Evolutionary conservation across 441 rosid genomes (phyloP), one percentile per base, ranked within the genome.

Genomic region (Corymbia calophylla): DNA sequence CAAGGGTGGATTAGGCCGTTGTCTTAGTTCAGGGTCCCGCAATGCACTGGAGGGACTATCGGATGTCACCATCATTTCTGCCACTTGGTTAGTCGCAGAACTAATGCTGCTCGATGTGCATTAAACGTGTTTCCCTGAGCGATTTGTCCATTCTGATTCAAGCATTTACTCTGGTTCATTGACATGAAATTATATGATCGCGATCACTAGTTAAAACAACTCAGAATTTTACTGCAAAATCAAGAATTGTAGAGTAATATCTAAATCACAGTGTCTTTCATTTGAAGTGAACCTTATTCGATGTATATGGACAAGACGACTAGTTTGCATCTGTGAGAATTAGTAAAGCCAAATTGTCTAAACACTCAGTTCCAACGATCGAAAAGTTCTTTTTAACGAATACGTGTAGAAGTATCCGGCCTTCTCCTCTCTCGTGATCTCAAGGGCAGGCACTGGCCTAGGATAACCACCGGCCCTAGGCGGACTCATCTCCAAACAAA

Each of bases 371-470:
- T 0, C 48, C 4, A 1, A 70, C 14, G 18, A 1, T 19, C 7
- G 4, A 17, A 66, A 17, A 32, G 23, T 0, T 17, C 44, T 2
- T 66, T 29, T 31, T 8, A 16, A 31, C 21, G 3, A 31, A 31
- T 17, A 66, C 0, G 11, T 17, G 23, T 4, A 66, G 23, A 66
- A 17, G 39, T 17, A 4, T 15, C 3, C 3, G 23, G 17, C 44
- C 3, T 2, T 31, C 0, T 66, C 77, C 0, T 66, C 77, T 16
- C 23, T 31, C 17, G 0, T 8, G 77, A 66, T 4, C 77, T 66
- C 0, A 23, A 19, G 29, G 29, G 27, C 48, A 70, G 35, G 48
- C 48, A 70, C 19, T 35, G 47, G 81, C 81, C 81, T 5, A 18
- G 27, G 48, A 35, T 23, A 10, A 19, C 8, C 81, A 8, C 48